Base-by-base conservation (phyloP, 306 rosid genomes). In the Trifolium subterraneum region DNA sequence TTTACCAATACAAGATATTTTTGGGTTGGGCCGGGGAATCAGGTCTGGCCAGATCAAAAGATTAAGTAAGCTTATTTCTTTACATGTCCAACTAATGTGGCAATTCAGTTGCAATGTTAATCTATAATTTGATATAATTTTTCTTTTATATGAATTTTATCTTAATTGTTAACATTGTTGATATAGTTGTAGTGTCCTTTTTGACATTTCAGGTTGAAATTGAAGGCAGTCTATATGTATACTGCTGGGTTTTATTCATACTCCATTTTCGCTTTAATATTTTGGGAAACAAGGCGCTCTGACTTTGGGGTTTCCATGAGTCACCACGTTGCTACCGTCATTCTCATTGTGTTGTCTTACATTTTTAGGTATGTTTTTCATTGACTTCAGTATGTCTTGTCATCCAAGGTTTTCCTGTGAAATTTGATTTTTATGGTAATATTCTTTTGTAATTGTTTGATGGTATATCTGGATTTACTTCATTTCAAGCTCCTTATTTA, bases 211-310 rank as follows among this genome's bases (percentile, higher is more conserved):
- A 95, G 99, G 90, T 85, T 95, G 86, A 95, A 92, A 80, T 87
- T 95, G 89, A 95, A 92, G 88, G 88, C 78, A 9, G 19, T 90
- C n/a, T 95, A 95, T 75, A 88, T 95, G 97, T 92, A 79, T 81
- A 80, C 87, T 59, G 99, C 96, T 73, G 99, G 99, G 54, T 95
- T 95, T 81, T 95, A 92, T 81, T 56, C 97, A 0, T 95, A 95
- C 86, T 95, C 99, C 74, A 95, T 95, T 81, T 92, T 95, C 84
- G 99, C 99, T 78, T 86, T 95, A 71, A 85, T 92, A 66, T 95
- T 88, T 82, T 95, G 98, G 99, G 99, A 95, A 83, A 95, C 99
- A 59, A 87, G 99, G 86, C 98, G 99, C 71, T 87, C 99, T 0
- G 99, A 95, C 78, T 95, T 95, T 73, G 96, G 96, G 73, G 98